A percentile compares a stretch with the other conserved stretches of the same genome.
These are phyloP conservation scores for Aspergillaceae sp. DNA, from an alignment of 2,329 filamentous ascomycete genomes.

Conservation along the genomic window DNA sequence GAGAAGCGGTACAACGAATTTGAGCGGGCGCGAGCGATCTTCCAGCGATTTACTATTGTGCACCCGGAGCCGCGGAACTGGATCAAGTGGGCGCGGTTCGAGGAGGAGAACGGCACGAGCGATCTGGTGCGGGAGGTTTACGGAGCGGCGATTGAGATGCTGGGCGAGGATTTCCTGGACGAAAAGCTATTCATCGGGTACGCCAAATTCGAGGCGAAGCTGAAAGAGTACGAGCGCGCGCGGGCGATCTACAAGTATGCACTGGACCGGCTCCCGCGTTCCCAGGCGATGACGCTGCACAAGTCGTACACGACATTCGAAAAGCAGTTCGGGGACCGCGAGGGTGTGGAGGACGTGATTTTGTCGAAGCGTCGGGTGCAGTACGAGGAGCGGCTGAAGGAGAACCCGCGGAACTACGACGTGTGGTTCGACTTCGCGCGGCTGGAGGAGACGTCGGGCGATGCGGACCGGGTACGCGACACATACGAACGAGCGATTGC, in stretches of 20 bases:
- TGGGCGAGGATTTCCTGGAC: slow-evolving; percentile 93
- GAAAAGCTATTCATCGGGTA: slow-evolving; percentile 94
- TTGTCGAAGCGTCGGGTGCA: slow-evolving; percentile 86
- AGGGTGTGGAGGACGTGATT: slow-evolving; percentile 92
- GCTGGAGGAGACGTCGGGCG: slow-evolving; percentile 76
- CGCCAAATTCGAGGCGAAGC: slow-evolving; percentile 84
- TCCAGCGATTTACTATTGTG: slow-evolving; percentile 79
- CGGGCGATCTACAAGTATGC: slow-evolving; percentile 96
- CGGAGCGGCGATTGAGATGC: slow-evolving; percentile 73
- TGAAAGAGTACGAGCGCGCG: slow-evolving; percentile 91
- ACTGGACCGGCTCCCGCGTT: slow-evolving; percentile 80
- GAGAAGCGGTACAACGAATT: slow-evolving; percentile 93
- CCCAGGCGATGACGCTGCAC: slow-evolving; percentile 74
- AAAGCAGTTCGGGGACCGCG: slow-evolving; percentile 90
- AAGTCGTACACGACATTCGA: slow-evolving; percentile 96
- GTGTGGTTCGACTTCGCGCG: slow-evolving; percentile 93
- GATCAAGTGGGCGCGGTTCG: slow-evolving; percentile 98
- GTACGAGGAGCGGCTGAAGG: slow-evolving; percentile 89
- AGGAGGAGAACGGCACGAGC: slow-evolving; percentile 89
- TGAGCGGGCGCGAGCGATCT: slow-evolving; percentile 81
- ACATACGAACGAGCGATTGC: slow-evolving; percentile 94
- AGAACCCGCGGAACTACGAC: slow-evolving; percentile 95
- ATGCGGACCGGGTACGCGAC: slow-evolving; percentile 76
- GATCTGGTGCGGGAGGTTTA: slow-evolving; percentile 90
- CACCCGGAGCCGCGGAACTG: slow-evolving; percentile 93